A percentile compares a stretch with the other conserved stretches of the same genome.
phyloP scores from a whole-genome alignment of 495 filamentous ascomycete species.

The Penicillium atrosanguineum region DNA sequence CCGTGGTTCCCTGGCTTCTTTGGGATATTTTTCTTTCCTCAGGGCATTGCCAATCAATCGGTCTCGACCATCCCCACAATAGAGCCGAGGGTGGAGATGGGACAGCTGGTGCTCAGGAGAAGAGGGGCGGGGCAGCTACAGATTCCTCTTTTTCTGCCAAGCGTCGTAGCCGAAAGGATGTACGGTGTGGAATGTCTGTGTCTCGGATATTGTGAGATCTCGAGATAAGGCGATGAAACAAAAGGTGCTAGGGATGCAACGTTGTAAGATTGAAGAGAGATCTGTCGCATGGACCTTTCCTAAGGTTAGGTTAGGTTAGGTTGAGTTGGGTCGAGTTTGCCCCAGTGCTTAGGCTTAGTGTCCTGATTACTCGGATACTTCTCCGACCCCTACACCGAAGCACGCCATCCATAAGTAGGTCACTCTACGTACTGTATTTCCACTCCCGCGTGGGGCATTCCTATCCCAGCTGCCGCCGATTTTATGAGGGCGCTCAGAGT shows the following conservation, averaged over 20 bases:
- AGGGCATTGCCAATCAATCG: constrained; percentile 31
- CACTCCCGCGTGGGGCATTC: constrained; percentile 11
- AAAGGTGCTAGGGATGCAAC: neutral
- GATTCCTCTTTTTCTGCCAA: neutral
- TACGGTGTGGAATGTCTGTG: neutral
- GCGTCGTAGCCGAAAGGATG: constrained; percentile 1
- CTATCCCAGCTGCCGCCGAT: constrained; percentile 19
- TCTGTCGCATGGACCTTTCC: neutral
- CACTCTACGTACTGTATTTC: too few relatives aligned
- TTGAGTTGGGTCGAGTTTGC: neutral
- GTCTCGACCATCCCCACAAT: constrained; percentile 31
- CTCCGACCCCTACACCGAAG: neutral
- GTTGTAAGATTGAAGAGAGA: too few relatives aligned
- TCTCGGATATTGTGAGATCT: neutral
- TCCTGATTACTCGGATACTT: neutral
- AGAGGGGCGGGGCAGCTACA: neutral
- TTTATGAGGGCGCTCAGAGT: constrained; percentile 24
- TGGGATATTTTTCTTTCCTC: constrained; percentile 16
- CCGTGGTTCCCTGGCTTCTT: constrained; percentile 17
- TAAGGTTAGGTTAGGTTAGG: neutral
- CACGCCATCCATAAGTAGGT: too few relatives aligned
- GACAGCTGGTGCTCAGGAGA: constrained; percentile 13
- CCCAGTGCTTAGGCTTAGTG: neutral
- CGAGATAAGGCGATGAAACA: neutral
- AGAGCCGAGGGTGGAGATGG: constrained; percentile 29